A percentile compares a stretch with the other conserved stretches of the same genome.
These are phyloP conservation scores for Sphaerulina vaccinii DNA, from an alignment of 2,329 filamentous ascomycete species.

Conservation along the genomic window DNA sequence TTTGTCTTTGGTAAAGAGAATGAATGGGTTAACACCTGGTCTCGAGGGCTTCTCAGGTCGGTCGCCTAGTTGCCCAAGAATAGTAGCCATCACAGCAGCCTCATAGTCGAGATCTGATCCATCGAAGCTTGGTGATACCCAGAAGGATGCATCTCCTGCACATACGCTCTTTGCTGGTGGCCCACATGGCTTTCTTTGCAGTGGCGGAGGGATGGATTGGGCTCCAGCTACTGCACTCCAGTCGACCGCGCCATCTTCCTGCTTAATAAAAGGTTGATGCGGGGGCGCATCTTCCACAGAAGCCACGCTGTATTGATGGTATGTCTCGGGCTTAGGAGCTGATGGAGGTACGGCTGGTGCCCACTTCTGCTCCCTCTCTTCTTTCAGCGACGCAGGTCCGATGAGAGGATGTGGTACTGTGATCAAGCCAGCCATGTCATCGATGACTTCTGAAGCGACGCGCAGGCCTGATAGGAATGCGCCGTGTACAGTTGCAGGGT, in stretches of 20 bases:
- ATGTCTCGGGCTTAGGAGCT: neutral
- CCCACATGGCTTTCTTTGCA: slow-evolving; percentile 21
- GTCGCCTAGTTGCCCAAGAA: slow-evolving; percentile 66
- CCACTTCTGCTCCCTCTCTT: slow-evolving; percentile 28
- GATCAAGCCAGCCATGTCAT: slow-evolving; percentile 78
- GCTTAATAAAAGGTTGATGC: slow-evolving; percentile 28
- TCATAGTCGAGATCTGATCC: slow-evolving; percentile 53
- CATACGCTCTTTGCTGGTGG: slow-evolving; percentile 34
- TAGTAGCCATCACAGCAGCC: slow-evolving; percentile 56
- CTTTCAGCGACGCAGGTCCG: slow-evolving; percentile 52
- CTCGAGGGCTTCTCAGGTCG: slow-evolving; percentile 71
- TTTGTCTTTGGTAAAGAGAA: slow-evolving; percentile 79
- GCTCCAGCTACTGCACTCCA: slow-evolving; percentile 2
- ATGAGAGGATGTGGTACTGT: slow-evolving; percentile 73
- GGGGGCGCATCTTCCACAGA: slow-evolving; percentile 1
- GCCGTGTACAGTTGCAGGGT: slow-evolving; percentile 95
- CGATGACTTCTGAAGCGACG: slow-evolving; percentile 81
- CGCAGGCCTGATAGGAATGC: slow-evolving; percentile 92
- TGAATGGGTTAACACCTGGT: slow-evolving; percentile 77
- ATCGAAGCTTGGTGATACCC: slow-evolving; percentile 31
- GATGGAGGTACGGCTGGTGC: slow-evolving; percentile 1
- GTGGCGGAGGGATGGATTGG: slow-evolving; percentile 4
- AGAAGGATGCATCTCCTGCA: slow-evolving; percentile 35
- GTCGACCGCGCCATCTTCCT: slow-evolving; percentile 22
- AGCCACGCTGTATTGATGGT: slow-evolving; percentile 1